Base-by-base conservation (phyloP, 805 yeast genomes). In the Teunomyces stri region DNA sequence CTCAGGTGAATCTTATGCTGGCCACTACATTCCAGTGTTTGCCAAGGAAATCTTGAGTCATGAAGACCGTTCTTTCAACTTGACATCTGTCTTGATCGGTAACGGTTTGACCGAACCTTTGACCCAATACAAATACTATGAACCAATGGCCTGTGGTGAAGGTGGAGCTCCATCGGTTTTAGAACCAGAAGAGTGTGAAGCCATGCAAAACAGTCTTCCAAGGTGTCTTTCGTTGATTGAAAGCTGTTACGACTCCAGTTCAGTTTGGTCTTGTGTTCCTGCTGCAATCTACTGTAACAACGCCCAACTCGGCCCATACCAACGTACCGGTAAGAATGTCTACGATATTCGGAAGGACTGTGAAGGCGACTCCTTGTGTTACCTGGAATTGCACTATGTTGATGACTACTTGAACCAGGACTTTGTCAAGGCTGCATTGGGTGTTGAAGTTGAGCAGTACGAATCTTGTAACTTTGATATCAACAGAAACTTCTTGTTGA, bases 1-100 rank as follows among this genome's bases (percentile, higher is more conserved):
- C 63, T 85, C 96, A 38, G 97, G 97, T 55, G 97, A 90, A 64
- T 86, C 95, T 6, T 90, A 91, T 61, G 97, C 92, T 15, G 97
- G 97, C 43, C 95, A 89, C 62, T 91, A 92, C 69, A 87, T 91
- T 54, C 99, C 99, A 16, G 87, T 79, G 7, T 87, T 90, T 68
- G 96, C 96, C 6, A 65, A 80, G 49, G 96, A 89, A 66, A 89
- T 90, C 57, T 70, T 88, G 57, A 72, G 79, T 34, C 89, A 87
- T 59, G 74, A 78, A 20, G 85, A 83, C 47, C 68, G 71, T 47
- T 59, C 65, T 16, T 69, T 69, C 55, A 80, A 88, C 58, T 74
- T 90, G 55, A 71, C 86, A 10, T 87, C 96, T 3, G 84, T 91
- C 15, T 62, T 92, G 62, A 91, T 91, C 59, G 98, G 98, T 52